Conservation (phyloP, 257 asterid genomes). For the Avicennia marina region DNA sequence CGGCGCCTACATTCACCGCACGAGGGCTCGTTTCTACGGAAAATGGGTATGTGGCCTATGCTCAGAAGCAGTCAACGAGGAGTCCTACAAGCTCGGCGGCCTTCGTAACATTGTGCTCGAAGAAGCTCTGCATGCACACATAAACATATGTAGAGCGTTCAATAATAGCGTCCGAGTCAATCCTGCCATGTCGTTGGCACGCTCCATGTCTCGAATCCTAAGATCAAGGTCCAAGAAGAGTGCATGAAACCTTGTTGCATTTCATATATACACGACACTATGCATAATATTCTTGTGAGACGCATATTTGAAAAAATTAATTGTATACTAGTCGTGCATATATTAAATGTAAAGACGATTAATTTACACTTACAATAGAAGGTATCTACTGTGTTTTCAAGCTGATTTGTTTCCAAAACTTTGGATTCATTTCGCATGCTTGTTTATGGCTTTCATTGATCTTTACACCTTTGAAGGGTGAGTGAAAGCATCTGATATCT, state of each 20-base stretch:
- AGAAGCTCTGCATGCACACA: conserved; percentile 39
- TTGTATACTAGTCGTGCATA: too few relatives aligned
- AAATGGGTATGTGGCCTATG: conserved; percentile 51
- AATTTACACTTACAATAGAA: too few relatives aligned
- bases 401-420: background rate
- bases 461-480: background rate
- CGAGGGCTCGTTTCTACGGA: conserved; percentile 45
- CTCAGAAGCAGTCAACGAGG: conserved; percentile 44
- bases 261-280: too few relatives aligned
- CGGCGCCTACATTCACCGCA: conserved; percentile 25
- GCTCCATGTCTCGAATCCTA: conserved; percentile 37
- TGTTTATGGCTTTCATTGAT: background rate
- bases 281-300: too few relatives aligned
- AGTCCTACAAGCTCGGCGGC: conserved; percentile 39
- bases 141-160: conserved; percentile 31
- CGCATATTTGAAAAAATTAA: too few relatives aligned
- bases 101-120: conserved; percentile 28
- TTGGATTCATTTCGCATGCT: background rate
- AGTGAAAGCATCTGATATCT: background rate
- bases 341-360: too few relatives aligned
- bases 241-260: too few relatives aligned
- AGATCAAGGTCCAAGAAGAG: conserved; percentile 23
- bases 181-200: conserved; percentile 45
- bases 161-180: conserved; percentile 31
- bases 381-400: too few relatives aligned